Evolutionary conservation across 768 basidiomycete genomes (phyloP).

Genomic region (Dacryopinax primogenitus): DNA sequence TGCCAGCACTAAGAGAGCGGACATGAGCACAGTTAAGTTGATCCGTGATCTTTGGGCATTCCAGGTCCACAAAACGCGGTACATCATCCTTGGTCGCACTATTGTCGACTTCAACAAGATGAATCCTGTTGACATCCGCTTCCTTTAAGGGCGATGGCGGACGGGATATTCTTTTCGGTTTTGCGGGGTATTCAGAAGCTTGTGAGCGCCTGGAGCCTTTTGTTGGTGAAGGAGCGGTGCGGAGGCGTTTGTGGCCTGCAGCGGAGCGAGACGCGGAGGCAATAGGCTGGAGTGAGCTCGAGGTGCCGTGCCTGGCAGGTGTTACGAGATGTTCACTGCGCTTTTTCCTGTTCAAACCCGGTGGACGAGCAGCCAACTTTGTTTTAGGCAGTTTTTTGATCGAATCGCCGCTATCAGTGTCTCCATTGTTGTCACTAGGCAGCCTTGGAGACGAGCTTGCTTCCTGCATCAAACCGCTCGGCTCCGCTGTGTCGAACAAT

Average conservation of each 20-base stretch:
- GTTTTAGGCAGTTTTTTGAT: background rate
- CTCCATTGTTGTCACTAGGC: background rate
- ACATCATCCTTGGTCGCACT: background rate
- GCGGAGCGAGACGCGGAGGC: background rate
- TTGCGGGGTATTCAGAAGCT: conserved; percentile 1
- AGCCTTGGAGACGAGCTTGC: background rate
- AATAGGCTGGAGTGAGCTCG: background rate
- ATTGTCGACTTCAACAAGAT: background rate
- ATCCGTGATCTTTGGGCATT: background rate
- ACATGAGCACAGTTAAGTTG: background rate
- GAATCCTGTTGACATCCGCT: conserved; percentile 7
- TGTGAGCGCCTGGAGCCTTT: background rate
- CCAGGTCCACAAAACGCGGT: background rate
- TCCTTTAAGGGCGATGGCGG: background rate
- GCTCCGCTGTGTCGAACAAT: background rate
- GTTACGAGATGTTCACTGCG: background rate
- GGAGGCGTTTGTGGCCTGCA: conserved; percentile 6
- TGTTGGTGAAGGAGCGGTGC: conserved; percentile 4
- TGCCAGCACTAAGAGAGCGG: background rate
- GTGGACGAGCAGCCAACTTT: background rate
- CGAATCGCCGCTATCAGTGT: background rate
- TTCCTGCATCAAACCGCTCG: background rate
- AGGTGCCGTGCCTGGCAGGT: background rate
- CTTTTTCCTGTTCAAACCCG: conserved; percentile 7
- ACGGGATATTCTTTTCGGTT: background rate